Evolutionary conservation across 805 yeast genomes (phyloP), one percentile per base, ranked within the genome.

Genomic region (Yamadazyma phyllophila): DNA sequence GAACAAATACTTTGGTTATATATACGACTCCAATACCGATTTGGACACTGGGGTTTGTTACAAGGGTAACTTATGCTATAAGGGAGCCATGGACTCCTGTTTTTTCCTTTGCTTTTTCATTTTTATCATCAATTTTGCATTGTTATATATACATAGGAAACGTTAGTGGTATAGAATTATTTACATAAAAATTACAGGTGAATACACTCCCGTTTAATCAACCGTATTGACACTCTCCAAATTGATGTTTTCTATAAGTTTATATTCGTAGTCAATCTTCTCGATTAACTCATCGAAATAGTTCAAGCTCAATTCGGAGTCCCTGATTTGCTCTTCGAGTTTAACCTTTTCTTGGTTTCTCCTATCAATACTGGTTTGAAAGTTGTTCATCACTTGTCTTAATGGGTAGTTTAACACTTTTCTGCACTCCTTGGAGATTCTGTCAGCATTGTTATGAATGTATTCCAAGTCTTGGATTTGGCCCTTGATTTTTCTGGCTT

Each of bases 381-480:
- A 79, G 38, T 80, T 78, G 36, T 79, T 77, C 54, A 85, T 78
- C 4, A 94, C 88, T 57, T 90, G 96, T 52, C 89, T 81, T 0
- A 88, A 77, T 5, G 98, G 98, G 57, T 76, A 83, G 57, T 78
- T 80, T 56, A 94, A 71, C 2, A 94, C 96, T 54, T 81, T 81
- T 26, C 94, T 74, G 47, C 89, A 87, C 60, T 92, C 98, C 53
- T 79, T 81, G 0, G 96, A 74, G 7, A 94, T 78, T 49, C 99
- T 75, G 39, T 76, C 77, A 1, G 96, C 82, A 60, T 91, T 92
- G 37, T 73, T 56, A 54, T 86, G 94, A 10, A 87, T 82, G 57
- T 90, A 94, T 49, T 91, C 97, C 54, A 82, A 65, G 12, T 77
- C 78, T 35, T 73, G 72, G 29, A 94, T 70, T 56, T 84, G 85